Conservation (phyloP, 2,329 filamentous ascomycete genomes). For the Fusarium falciforme region DNA sequence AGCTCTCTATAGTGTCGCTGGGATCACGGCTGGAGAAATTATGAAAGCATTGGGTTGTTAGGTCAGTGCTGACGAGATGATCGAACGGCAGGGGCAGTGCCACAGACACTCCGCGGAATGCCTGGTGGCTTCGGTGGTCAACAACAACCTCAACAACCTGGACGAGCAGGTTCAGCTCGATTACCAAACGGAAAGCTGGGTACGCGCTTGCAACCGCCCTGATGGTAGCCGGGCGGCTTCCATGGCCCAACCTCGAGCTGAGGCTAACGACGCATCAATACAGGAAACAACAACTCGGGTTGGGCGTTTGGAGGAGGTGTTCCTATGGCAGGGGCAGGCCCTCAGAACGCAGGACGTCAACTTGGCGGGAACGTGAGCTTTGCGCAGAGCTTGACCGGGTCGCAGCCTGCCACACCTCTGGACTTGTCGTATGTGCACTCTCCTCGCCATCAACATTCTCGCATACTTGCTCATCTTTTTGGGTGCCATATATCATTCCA, state of each 20-base stretch:
- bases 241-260: slow-evolving; percentile 5
- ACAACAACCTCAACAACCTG: slow-evolving; percentile 66
- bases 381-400: slow-evolving; percentile 73
- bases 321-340: slow-evolving; percentile 67
- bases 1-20: slow-evolving; percentile 7
- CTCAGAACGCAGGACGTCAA: slow-evolving; percentile 66
- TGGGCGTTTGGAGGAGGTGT: slow-evolving; percentile 73
- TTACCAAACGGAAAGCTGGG: slow-evolving; percentile 75
- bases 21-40: slow-evolving; percentile 13
- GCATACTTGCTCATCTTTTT: neutral
- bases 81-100: slow-evolving; percentile 63
- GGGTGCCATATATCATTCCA: neutral
- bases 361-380: slow-evolving; percentile 72
- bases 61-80: slow-evolving; percentile 44
- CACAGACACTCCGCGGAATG: slow-evolving; percentile 71
- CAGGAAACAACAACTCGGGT: slow-evolving; percentile 64
- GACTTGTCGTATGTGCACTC: slow-evolving; percentile 71
- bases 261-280: slow-evolving; percentile 41
- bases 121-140: slow-evolving; percentile 70
- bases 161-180: slow-evolving; percentile 66
- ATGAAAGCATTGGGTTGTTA: slow-evolving; percentile 24
- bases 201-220: slow-evolving; percentile 45
- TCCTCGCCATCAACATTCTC: neutral
- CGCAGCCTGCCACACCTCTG: slow-evolving; percentile 70
- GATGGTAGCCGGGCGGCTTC: neutral